Percentiles rank a stretch among this genome's conserved stretches.
Conservation (phyloP, 2,329 filamentous ascomycete species). For the Rhynchosporium agropyri region DNA sequence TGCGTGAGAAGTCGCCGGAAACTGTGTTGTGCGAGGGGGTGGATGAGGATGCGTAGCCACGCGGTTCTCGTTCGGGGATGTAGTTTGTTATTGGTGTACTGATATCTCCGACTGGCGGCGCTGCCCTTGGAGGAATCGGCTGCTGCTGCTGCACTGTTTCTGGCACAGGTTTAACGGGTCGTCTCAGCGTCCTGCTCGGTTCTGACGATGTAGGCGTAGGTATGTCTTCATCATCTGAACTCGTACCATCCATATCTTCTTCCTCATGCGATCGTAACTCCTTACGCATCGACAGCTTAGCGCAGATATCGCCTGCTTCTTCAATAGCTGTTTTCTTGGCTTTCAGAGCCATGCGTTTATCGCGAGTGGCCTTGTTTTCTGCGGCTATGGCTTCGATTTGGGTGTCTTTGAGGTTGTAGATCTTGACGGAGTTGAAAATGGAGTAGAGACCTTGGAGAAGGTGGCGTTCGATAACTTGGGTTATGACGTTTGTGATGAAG, state of each 20-base stretch:
- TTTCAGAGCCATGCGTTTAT: constrained; percentile 20
- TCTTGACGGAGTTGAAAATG: constrained; percentile 24
- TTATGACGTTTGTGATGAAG: constrained; percentile 27
- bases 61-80: constrained; percentile 6
- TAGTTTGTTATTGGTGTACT: constrained; percentile 6
- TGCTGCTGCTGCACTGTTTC: not conserved
- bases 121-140: not conserved
- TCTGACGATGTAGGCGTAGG: constrained; percentile 7
- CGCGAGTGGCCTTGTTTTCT: constrained; percentile 23
- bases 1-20: not conserved
- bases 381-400: constrained; percentile 23
- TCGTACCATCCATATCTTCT: not conserved
- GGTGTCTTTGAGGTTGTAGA: constrained; percentile 24
- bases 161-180: not conserved
- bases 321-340: constrained; percentile 22
- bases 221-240: constrained; percentile 13
- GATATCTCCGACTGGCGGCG: constrained; percentile 1
- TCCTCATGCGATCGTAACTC: constrained; percentile 20
- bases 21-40: not conserved
- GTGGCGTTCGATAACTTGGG: constrained; percentile 27
- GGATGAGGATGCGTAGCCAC: constrained; percentile 7
- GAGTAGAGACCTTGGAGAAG: constrained; percentile 19
- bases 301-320: constrained; percentile 25
- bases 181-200: constrained; percentile 9
- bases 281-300: constrained; percentile 24